These are phyloP conservation scores for Penicillium sp. DNA, from an alignment of 2,329 filamentous ascomycete genomes.

Conservation along the genomic window DNA sequence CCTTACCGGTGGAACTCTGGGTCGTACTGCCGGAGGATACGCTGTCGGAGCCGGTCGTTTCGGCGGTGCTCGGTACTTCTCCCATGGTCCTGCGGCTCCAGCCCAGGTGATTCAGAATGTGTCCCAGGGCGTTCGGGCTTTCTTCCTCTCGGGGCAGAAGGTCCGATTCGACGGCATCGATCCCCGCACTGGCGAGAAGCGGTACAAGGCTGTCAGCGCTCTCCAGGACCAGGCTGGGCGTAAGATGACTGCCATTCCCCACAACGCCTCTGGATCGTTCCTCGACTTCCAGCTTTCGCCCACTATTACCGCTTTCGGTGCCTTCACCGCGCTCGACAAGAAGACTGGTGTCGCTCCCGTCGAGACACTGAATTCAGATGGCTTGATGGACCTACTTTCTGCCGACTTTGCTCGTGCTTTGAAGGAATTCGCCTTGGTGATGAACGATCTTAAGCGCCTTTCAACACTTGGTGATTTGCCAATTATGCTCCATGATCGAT, in stretches of 20 bases:
- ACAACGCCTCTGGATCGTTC: conserved; percentile 67
- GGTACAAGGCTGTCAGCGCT: conserved; percentile 72
- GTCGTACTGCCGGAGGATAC: conserved; percentile 88
- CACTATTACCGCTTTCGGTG: conserved; percentile 82
- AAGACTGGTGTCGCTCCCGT: conserved; percentile 26
- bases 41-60: conserved; percentile 65
- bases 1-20: conserved; percentile 80
- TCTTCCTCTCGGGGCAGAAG: conserved; percentile 87
- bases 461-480: conserved; percentile 79
- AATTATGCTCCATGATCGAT: conserved; percentile 66
- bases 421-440: conserved; percentile 74
- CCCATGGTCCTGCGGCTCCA: conserved; percentile 77
- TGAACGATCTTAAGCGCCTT: conserved; percentile 78
- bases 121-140: conserved; percentile 87
- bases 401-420: conserved; percentile 84
- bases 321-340: conserved; percentile 50
- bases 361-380: conserved; percentile 73
- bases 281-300: conserved; percentile 88
- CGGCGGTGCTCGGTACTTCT: conserved; percentile 81
- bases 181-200: conserved; percentile 66
- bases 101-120: conserved; percentile 94
- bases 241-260: conserved; percentile 59
- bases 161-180: conserved; percentile 79
- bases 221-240: conserved; percentile 70
- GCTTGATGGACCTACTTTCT: conserved; percentile 79